Evolutionary conservation across 106 monocot species (phyloP).

Genomic region (Gastrodia elata): DNA sequence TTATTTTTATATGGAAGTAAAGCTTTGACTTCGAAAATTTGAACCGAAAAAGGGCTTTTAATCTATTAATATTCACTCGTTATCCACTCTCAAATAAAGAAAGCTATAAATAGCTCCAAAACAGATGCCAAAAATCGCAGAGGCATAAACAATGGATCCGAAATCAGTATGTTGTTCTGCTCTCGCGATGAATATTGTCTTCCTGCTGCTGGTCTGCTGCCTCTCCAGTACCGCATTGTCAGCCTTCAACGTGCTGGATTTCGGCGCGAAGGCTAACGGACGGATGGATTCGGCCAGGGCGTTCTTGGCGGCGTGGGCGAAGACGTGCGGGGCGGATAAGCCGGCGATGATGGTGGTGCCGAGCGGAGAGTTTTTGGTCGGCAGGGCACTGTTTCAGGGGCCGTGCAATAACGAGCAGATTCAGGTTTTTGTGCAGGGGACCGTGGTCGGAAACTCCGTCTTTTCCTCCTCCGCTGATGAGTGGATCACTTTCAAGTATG

Average conservation of each 20-base stretch:
- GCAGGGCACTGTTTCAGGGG: slow-evolving; percentile 23
- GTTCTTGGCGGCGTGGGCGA: slow-evolving; percentile 37
- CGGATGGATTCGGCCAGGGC: slow-evolving; percentile 26
- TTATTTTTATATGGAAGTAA: too few species aligned
- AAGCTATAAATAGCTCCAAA: too few species aligned
- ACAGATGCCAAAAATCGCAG: too few species aligned
- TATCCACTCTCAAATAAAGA: too few species aligned
- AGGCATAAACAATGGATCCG: too few species aligned
- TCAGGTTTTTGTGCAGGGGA: slow-evolving; percentile 22
- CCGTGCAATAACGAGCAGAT: slow-evolving; percentile 28
- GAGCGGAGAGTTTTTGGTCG: slow-evolving; percentile 23
- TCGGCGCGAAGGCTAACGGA: slow-evolving; percentile 34
- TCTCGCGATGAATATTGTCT: too few species aligned
- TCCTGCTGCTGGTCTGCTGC: background rate
- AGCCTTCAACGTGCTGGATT: slow-evolving; percentile 18
- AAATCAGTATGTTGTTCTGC: too few species aligned
- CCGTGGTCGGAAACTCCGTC: slow-evolving; percentile 27
- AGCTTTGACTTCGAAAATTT: too few species aligned
- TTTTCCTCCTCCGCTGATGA: background rate
- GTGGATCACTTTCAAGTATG: slow-evolving; percentile 27
- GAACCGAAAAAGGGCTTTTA: too few species aligned
- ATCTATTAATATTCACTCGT: too few species aligned
- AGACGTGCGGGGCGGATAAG: slow-evolving; percentile 18
- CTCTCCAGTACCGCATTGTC: background rate
- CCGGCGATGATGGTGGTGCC: slow-evolving; percentile 31